Base-by-base conservation (phyloP, 2,329 filamentous ascomycete species). In the Colletotrichum sp. region DNA sequence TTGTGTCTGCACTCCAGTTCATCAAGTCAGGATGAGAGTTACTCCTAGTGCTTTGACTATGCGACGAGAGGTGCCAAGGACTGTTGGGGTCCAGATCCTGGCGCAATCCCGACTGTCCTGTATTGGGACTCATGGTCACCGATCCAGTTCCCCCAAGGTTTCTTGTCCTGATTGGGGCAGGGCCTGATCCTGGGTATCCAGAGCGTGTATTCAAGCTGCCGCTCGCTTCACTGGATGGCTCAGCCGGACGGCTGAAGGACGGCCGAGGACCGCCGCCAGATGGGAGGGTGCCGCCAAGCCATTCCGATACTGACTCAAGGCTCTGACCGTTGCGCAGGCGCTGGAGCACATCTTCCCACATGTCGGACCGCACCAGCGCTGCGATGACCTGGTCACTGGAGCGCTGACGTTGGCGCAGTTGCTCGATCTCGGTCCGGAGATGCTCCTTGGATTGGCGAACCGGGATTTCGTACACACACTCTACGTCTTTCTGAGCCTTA, bases 391-490 rank as follows among this genome's bases (percentile, higher is more conserved):
- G 87, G 30, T 93, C 89, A 81, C 84, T 91, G 60, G 88, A 88
- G 26, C 87, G 88, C 79, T 92, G 89, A 57, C 89, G 88, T 18
- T 86, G 86, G 64, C 89, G 89, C 44, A 93, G 83, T 30, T 83
- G 83, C 69, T 93, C 92, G 76, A 93, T 91, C 79, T 93, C 91
- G 79, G 85, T 85, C 60, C 92, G 88, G 7, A 93, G 86, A 69
- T 89, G 88, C 76, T 93, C 91, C 77, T 93, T 93, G 13, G 91
- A 92, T 78, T 92, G 91, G 60, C 92, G 90, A 7, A 93, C 88
- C 0, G 91, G 92, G 9, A 92, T 81, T 78, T 93, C 91, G 84
- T 93, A 93, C 28, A 92, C 80, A 76, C 92, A 93, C 28, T 92
- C 88, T 52, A 88, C 83, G 36, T 89, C 88, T 70, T 88, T 89